Base-by-base conservation (phyloP, 1,284 basidiomycete species). In the Fomes fomentarius region DNA sequence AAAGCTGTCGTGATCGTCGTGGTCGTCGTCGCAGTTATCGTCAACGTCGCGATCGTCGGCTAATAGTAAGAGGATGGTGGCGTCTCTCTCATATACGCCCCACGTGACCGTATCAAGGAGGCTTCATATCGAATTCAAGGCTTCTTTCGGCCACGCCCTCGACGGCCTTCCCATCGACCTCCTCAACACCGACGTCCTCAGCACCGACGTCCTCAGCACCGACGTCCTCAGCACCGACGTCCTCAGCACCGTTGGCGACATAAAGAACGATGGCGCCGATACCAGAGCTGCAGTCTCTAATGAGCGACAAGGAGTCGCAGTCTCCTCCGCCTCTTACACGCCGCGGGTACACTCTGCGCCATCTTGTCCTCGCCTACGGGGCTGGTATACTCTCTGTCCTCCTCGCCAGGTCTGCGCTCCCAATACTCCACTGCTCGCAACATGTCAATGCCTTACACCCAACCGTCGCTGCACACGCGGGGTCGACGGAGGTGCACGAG, bases 401-500 rank as follows among this genome's bases (percentile, higher is more conserved):
- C 47, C 33, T 57, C 51, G 48, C 21, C 22, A 22, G 38, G 22
- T 57, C 38, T 40, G 38, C 22, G 38, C 19, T 14, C 38, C 19
- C 19, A 6, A 11, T 11, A 45, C 34, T 49, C 33, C 35, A 47
- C 47, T 54, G 41, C 30, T 45, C 47, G 4, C 49, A n/a, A 15
- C 21, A 47, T 21, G 21, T 24, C 33, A 22, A 10, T 42, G 22
- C 42, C 44, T 10, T 11, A 12, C 4, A 22, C 17, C 22, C 10
- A 9, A 9, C 17, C 12, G 84, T 82, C 1, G 73, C 82, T 5
- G 81, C 84, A 1, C 81, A 81, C 62, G 85, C 82, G 24, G 88
- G 89, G 6, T 88, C 86, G 1, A 86, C 86, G 2, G 76, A 81
- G 57, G 75, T 80, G 3, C 83, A 90, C 68, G 67, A 82, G 30